Percentiles rank a stretch among this genome's conserved stretches.
Conservation (phyloP, 306 rosid genomes). For the Malus sieversii region DNA sequence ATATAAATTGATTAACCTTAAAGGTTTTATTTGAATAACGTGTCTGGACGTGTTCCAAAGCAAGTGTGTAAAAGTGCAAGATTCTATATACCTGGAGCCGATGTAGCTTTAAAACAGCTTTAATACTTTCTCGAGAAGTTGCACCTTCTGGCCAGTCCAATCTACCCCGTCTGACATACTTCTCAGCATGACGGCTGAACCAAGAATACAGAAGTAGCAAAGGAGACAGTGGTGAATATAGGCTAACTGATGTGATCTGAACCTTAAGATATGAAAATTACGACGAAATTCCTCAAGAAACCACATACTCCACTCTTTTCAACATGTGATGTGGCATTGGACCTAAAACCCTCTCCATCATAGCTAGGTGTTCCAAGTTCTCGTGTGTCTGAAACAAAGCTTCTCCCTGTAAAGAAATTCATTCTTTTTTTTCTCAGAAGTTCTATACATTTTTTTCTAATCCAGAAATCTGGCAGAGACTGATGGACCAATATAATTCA, state of each 20-base stretch:
- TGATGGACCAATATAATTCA: neutral
- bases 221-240: neutral
- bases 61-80: neutral
- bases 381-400: conserved; percentile 87
- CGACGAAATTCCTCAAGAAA: neutral
- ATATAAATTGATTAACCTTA: neutral
- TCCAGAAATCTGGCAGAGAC: neutral
- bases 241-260: neutral
- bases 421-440: neutral
- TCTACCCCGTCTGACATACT: conserved; percentile 63
- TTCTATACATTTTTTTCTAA: neutral
- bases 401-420: conserved; percentile 47
- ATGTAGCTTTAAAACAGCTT: conserved; percentile 63
- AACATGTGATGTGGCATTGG: conserved; percentile 57
- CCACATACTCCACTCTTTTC: conserved; percentile 63
- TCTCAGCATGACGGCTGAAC: conserved; percentile 63
- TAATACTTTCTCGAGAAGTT: conserved; percentile 69
- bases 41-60: neutral
- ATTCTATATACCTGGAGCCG: conserved; percentile 55
- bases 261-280: neutral
- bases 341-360: conserved; percentile 89
- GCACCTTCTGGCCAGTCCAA: conserved; percentile 86
- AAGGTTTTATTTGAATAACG: neutral
- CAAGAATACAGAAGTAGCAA: neutral
- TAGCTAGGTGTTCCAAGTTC: conserved; percentile 79